Evolutionary conservation across 1,284 basidiomycete genomes (phyloP).

Genomic region (Cryptococcus depauperatus): DNA sequence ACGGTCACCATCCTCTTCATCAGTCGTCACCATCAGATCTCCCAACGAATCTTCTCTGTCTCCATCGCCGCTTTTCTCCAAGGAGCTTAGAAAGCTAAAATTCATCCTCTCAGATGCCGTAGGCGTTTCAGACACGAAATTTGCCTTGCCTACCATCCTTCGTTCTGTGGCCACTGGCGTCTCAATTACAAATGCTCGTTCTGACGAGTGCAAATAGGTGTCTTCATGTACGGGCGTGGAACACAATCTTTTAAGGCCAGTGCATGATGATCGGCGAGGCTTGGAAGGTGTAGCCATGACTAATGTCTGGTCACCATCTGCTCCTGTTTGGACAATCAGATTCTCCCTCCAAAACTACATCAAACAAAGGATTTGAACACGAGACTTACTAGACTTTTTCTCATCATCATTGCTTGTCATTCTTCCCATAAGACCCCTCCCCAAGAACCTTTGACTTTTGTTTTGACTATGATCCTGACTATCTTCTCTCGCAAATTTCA

Average conservation of each 20-base stretch:
- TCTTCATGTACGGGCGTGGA: slow-evolving; percentile 40
- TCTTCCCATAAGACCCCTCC: slow-evolving; percentile 24
- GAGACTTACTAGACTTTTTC: neutral
- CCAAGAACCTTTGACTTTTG: slow-evolving; percentile 15
- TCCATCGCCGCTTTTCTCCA: slow-evolving; percentile 5
- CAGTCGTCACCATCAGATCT: slow-evolving; percentile 39
- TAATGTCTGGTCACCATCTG: slow-evolving; percentile 18
- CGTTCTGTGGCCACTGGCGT: slow-evolving; percentile 15
- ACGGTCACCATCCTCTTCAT: slow-evolving; percentile 33
- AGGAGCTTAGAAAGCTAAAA: slow-evolving; percentile 1
- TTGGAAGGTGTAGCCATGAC: slow-evolving; percentile 39
- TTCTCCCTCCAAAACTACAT: neutral
- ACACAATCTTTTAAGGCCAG: too few species aligned
- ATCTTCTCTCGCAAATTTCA: too few species aligned
- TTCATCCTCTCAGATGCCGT: too few species aligned
- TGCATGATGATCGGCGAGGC: too few species aligned
- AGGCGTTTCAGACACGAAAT: too few species aligned
- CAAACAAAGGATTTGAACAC: neutral
- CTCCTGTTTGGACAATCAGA: neutral
- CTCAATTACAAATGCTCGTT: slow-evolving; percentile 21
- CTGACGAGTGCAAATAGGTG: slow-evolving; percentile 11
- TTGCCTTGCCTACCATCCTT: too few species aligned
- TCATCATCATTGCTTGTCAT: neutral
- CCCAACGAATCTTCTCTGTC: slow-evolving; percentile 30
- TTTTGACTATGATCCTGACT: slow-evolving; percentile 13